A percentile compares a stretch with the other conserved stretches of the same genome.
phyloP scores from a whole-genome alignment of 163 green algal genomes.

The Scenedesmus sp. region DNA sequence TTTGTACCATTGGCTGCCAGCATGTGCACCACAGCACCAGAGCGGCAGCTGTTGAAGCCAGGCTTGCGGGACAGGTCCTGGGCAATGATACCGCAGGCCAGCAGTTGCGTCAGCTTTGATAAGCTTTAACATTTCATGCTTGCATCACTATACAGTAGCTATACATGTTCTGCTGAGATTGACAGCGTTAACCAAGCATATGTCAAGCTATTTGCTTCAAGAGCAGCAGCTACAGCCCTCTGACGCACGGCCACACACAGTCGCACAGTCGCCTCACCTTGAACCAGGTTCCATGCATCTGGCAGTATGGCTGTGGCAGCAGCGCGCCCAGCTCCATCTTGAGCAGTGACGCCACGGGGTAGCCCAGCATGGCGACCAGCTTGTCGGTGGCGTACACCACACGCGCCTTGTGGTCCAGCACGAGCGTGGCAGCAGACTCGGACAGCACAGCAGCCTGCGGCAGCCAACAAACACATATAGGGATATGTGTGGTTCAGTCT shows the following conservation, averaged over 20 bases:
- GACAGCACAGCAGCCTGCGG: background rate
- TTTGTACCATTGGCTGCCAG: slow-evolving; percentile 58
- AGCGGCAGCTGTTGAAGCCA: slow-evolving; percentile 48
- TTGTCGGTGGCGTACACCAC: slow-evolving; percentile 31
- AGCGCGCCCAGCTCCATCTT: slow-evolving; percentile 34
- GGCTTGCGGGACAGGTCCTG: slow-evolving; percentile 2
- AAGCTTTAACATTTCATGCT: too few species aligned
- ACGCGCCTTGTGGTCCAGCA: slow-evolving; percentile 30
- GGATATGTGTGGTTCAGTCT: too few species aligned
- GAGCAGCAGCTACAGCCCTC: too few species aligned
- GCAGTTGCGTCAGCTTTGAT: too few species aligned
- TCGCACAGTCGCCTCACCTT: background rate
- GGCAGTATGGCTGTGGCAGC: slow-evolving; percentile 38
- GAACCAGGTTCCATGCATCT: slow-evolving; percentile 39
- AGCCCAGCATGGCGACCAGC: slow-evolving; percentile 35
- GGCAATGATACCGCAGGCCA: background rate
- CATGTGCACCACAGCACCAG: slow-evolving; percentile 49
- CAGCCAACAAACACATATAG: background rate
- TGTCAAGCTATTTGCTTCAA: too few species aligned
- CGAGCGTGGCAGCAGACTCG: slow-evolving; percentile 17
- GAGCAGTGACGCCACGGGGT: background rate
- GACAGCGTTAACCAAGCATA: too few species aligned
- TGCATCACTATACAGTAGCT: too few species aligned
- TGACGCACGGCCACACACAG: background rate
- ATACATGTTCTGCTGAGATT: too few species aligned